These are phyloP conservation scores for Xylariaceae sp. DNA, from an alignment of 2,329 filamentous ascomycete genomes.

Conservation along the genomic window DNA sequence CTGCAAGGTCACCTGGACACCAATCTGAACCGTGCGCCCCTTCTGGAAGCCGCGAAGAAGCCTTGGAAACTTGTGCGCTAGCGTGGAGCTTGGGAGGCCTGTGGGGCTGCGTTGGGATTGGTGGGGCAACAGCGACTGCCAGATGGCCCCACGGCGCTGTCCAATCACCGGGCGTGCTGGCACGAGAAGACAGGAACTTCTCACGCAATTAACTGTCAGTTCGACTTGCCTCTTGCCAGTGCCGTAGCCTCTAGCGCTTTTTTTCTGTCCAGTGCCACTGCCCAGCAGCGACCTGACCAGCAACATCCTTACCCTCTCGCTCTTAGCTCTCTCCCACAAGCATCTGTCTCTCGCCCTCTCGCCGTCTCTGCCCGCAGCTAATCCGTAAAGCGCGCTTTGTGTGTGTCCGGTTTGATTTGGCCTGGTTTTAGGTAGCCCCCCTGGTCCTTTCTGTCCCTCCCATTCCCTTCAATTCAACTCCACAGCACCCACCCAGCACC, in stretches of 20 bases:
- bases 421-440: not conserved
- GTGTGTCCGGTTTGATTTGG: not conserved
- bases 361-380: too few relatives aligned
- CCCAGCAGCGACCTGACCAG: too few relatives aligned
- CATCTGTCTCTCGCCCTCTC: not conserved
- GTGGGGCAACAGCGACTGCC: slow-evolving; percentile 4
- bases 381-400: not conserved
- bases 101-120: slow-evolving; percentile 6
- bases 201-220: not conserved
- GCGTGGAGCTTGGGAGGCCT: not conserved
- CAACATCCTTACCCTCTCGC: too few relatives aligned
- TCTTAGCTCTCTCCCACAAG: not conserved
- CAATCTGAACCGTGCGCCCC: slow-evolving; percentile 24
- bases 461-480: not conserved
- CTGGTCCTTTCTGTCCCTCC: not conserved
- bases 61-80: slow-evolving; percentile 9
- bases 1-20: slow-evolving; percentile 20
- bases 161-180: not conserved
- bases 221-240: not conserved
- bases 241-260: not conserved
- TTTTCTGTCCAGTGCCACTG: too few relatives aligned
- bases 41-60: slow-evolving; percentile 32
- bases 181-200: not conserved
- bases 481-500: not conserved
- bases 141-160: not conserved